Conservation (phyloP, 306 rosid genomes). For the Lotus japonicus region DNA sequence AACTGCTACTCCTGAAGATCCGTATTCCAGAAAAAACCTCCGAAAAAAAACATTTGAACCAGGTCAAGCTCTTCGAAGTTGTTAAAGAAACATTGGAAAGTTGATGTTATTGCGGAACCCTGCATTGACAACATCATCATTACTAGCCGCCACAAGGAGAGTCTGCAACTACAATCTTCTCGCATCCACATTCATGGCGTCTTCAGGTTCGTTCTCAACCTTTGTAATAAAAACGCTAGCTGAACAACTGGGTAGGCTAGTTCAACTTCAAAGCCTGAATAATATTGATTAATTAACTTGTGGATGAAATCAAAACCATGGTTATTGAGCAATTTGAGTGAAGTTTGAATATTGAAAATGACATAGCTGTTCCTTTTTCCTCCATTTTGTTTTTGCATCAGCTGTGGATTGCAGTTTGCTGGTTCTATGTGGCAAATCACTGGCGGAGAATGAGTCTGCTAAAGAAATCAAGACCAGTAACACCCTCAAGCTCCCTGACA, state of each 20-base stretch:
- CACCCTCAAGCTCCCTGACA: constrained; percentile 55
- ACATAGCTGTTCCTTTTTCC: background rate
- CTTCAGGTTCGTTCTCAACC: constrained; percentile 35
- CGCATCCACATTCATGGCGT: constrained; percentile 15
- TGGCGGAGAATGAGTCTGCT: constrained; percentile 49
- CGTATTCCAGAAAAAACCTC: too few relatives aligned
- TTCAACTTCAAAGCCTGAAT: background rate
- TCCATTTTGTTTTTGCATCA: constrained; percentile 31
- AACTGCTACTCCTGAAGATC: too few relatives aligned
- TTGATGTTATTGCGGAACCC: constrained; percentile 30
- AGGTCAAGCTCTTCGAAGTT: background rate
- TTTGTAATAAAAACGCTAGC: background rate
- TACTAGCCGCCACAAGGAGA: background rate
- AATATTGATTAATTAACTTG: background rate
- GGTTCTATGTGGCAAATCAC: constrained; percentile 68
- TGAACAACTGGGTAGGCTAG: background rate
- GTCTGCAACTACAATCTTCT: constrained; percentile 10
- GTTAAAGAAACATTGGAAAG: background rate
- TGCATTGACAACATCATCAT: background rate
- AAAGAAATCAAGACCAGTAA: constrained; percentile 39
- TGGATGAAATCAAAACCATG: background rate
- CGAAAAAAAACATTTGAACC: too few relatives aligned
- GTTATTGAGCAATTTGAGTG: background rate
- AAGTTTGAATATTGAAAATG: constrained; percentile 13
- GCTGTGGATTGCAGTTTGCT: constrained; percentile 41